These are phyloP conservation scores for Scutellaria galericulata DNA, from an alignment of 257 asterid genomes.

Conservation along the genomic window DNA sequence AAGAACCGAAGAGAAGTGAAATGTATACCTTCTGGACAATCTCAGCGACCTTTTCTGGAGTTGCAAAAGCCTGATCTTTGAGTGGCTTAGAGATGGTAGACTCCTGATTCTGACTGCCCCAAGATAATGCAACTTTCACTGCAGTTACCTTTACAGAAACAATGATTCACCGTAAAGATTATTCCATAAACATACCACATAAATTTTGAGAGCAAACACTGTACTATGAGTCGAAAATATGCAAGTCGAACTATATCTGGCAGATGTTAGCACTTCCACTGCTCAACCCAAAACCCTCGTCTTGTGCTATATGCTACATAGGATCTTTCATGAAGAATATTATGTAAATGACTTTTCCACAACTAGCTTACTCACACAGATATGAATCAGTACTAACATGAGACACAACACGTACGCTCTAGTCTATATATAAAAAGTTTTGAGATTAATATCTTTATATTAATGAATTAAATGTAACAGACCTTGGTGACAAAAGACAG, in stretches of 20 bases:
- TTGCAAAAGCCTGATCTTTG: conserved; percentile 91
- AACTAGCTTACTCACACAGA: neutral
- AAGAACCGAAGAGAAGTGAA: neutral
- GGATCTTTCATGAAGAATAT: neutral
- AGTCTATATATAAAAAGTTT: neutral
- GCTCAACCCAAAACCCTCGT: neutral
- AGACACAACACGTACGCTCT: neutral
- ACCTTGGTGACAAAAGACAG: conserved; percentile 97
- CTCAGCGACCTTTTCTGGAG: conserved; percentile 91
- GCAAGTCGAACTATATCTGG: conserved; percentile 15
- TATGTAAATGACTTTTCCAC: neutral
- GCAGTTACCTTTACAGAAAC: conserved; percentile 80
- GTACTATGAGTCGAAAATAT: conserved; percentile 11
- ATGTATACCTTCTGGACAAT: conserved; percentile 80
- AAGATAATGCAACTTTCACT: conserved; percentile 80
- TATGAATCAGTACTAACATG: neutral
- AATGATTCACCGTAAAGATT: conserved; percentile 22
- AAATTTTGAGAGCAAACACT: conserved; percentile 10
- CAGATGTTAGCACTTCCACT: conserved; percentile 7
- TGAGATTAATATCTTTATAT: conserved; percentile 1
- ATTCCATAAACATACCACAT: conserved; percentile 9
- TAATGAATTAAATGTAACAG: conserved; percentile 28
- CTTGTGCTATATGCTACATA: conserved; percentile 1
- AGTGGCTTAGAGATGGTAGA: conserved; percentile 78
- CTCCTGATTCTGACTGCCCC: conserved; percentile 68